A percentile compares a stretch with the other conserved stretches of the same genome.
Evolutionary conservation across 192 early-diverging fungal genomes (phyloP).

Genomic region (Radiomyces spectabilis): DNA sequence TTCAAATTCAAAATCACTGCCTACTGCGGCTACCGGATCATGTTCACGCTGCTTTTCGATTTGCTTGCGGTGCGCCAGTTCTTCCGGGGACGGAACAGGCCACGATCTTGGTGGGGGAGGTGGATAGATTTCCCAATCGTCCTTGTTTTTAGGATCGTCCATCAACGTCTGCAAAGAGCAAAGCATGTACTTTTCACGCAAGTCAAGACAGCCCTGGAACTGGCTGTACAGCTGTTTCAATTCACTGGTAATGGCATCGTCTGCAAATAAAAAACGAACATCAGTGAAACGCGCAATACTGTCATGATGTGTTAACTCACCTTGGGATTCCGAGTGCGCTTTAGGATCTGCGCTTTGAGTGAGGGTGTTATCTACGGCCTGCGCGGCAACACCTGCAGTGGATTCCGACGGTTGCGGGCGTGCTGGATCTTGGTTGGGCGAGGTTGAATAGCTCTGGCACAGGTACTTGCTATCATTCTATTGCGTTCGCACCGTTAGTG

Average conservation of each 20-base stretch:
- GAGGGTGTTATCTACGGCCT: too few species aligned
- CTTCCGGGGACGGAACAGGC: slow-evolving; percentile 24
- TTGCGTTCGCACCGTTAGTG: background rate
- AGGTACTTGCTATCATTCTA: slow-evolving; percentile 11
- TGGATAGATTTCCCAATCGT: slow-evolving; percentile 82
- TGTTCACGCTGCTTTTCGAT: slow-evolving; percentile 18
- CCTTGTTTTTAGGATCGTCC: slow-evolving; percentile 80
- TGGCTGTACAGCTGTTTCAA: slow-evolving; percentile 50
- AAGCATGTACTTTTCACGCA: slow-evolving; percentile 83
- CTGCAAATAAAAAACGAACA: too few species aligned
- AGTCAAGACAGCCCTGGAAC: slow-evolving; percentile 64
- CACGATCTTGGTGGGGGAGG: slow-evolving; percentile 71
- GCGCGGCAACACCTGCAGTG: too few species aligned
- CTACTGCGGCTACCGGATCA: slow-evolving; percentile 27
- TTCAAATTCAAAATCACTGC: slow-evolving; percentile 35
- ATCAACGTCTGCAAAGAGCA: slow-evolving; percentile 57
- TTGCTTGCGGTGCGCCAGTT: slow-evolving; percentile 9
- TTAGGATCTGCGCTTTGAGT: too few species aligned
- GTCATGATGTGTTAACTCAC: too few species aligned
- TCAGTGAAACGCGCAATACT: too few species aligned
- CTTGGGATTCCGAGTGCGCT: too few species aligned
- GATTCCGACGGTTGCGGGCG: background rate
- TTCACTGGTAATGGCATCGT: slow-evolving; percentile 53
- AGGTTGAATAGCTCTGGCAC: background rate
- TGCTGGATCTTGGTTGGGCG: background rate